These are phyloP conservation scores for Castanea sativa DNA, from an alignment of 306 rosid genomes.

Conservation along the genomic window DNA sequence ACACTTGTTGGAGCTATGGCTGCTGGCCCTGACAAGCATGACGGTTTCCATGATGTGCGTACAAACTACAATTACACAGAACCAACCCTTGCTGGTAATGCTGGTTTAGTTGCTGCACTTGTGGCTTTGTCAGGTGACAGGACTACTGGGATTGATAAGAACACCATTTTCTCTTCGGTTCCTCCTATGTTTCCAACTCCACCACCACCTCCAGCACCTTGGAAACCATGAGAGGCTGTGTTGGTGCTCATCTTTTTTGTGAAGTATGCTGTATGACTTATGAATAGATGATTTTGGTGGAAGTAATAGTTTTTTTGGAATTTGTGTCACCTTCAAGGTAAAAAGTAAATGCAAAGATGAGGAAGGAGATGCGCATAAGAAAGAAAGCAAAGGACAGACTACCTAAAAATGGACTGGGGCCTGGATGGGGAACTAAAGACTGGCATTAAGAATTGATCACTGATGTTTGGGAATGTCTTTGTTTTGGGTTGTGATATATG, in stretches of 20 bases:
- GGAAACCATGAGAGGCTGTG: conserved; percentile 66
- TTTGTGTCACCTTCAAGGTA: conserved; percentile 35
- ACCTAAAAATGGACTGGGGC: conserved; percentile 29
- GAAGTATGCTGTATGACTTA: conserved; percentile 45
- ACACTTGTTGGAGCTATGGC: conserved; percentile 88
- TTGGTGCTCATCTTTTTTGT: conserved; percentile 6
- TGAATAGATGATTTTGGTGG: conserved; percentile 38
- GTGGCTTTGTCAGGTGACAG: conserved; percentile 87
- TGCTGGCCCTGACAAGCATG: conserved; percentile 94
- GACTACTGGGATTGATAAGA: conserved; percentile 63
- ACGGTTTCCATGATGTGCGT: conserved; percentile 90
- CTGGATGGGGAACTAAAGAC: conserved; percentile 16
- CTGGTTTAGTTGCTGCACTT: conserved; percentile 91
- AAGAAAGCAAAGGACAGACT: conserved; percentile 15
- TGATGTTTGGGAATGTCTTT: conserved; percentile 32
- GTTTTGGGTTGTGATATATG: conserved; percentile 50
- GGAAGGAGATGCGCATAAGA: conserved; percentile 24
- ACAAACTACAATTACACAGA: conserved; percentile 89
- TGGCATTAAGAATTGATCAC: conserved; percentile 32
- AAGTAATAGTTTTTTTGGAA: conserved; percentile 26
- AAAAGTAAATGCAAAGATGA: conserved; percentile 34
- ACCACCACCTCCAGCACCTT: conserved; percentile 99
- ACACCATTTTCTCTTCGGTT: conserved; percentile 88
- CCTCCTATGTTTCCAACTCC: conserved; percentile 99
- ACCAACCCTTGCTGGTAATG: conserved; percentile 96